phyloP scores from a whole-genome alignment of 176 grass and related monocot species.

The Eleusine coracana region DNA sequence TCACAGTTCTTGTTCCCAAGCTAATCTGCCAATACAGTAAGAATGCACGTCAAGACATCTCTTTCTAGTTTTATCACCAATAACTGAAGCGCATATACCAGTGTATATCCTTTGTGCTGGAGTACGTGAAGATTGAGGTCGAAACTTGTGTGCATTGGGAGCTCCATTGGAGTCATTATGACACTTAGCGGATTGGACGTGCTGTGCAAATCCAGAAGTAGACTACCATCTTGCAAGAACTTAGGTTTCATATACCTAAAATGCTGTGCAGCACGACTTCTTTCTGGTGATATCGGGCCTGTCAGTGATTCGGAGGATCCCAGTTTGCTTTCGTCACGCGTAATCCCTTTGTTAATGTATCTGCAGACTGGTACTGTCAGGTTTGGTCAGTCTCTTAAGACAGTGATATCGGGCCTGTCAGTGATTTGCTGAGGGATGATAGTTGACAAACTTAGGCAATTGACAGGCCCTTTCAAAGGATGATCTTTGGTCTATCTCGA shows the following conservation, averaged over 20 bases:
- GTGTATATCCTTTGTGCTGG: conserved; percentile 26
- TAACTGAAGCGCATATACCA: conserved; percentile 35
- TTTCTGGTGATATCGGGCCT: neutral
- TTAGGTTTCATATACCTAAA: too few species aligned
- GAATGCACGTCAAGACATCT: conserved; percentile 23
- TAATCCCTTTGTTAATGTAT: conserved; percentile 8
- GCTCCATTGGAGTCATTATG: too few species aligned
- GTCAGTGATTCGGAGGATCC: conserved; percentile 21
- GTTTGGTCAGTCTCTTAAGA: conserved; percentile 17
- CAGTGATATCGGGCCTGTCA: neutral
- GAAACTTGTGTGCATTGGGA: too few species aligned
- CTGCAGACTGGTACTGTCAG: neutral
- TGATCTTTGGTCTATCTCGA: conserved; percentile 1
- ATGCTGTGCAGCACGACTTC: too few species aligned
- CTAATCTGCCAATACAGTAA: conserved; percentile 31
- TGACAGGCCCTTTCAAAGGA: conserved; percentile 23
- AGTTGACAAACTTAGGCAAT: conserved; percentile 42
- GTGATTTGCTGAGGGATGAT: conserved; percentile 18
- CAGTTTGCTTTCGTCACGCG: conserved; percentile 33
- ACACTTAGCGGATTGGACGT: too few species aligned
- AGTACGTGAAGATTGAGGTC: neutral
- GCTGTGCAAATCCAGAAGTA: too few species aligned
- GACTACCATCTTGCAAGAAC: too few species aligned
- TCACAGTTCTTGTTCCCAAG: conserved; percentile 27
- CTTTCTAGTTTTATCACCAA: neutral